A percentile compares a stretch with the other conserved stretches of the same genome.
phyloP scores from a whole-genome alignment of 352 stramenopile species.

The Blastocystis sp. region DNA sequence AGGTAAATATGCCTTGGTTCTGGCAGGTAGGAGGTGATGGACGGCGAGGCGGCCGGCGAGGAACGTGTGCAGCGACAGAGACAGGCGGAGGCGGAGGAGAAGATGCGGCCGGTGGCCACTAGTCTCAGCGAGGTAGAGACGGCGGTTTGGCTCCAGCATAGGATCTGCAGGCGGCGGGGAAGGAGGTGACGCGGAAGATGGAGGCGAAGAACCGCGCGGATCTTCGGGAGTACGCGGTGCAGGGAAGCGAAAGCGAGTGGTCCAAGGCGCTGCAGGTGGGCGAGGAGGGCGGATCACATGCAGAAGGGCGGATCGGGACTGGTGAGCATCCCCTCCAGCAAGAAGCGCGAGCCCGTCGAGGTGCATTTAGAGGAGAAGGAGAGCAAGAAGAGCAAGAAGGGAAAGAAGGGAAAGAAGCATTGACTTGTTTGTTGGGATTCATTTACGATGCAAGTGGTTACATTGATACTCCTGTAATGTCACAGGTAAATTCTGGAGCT shows the following conservation, averaged over 20 bases:
- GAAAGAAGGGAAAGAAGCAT: conserved; percentile 44
- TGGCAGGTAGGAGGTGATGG: conserved; percentile 69
- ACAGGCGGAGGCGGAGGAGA: conserved; percentile 64
- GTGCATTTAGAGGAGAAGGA: neutral
- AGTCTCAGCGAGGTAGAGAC: conserved; percentile 68
- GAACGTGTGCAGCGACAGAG: conserved; percentile 66
- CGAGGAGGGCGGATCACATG: neutral
- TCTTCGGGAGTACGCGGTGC: conserved; percentile 86
- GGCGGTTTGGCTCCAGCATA: conserved; percentile 61
- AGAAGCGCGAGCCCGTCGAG: neutral
- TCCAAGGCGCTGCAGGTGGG: conserved; percentile 61
- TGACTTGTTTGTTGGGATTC: neutral
- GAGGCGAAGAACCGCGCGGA: conserved; percentile 70
- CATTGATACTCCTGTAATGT: too few species aligned
- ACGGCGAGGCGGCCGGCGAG: conserved; percentile 66
- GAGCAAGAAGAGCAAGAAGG: conserved; percentile 52
- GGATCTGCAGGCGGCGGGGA: conserved; percentile 62
- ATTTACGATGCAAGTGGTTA: too few species aligned
- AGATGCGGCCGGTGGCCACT: conserved; percentile 70
- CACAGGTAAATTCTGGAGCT: conserved; percentile 45
- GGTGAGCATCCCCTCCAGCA: conserved; percentile 31
- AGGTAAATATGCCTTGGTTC: conserved; percentile 65
- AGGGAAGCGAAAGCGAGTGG: conserved; percentile 82
- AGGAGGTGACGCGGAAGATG: conserved; percentile 63
- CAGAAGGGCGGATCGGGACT: conserved; percentile 29